A percentile compares a stretch with the other conserved stretches of the same genome.
phyloP scores from a whole-genome alignment of 73 alveolate species.

The Paramecium octaurelia region DNA sequence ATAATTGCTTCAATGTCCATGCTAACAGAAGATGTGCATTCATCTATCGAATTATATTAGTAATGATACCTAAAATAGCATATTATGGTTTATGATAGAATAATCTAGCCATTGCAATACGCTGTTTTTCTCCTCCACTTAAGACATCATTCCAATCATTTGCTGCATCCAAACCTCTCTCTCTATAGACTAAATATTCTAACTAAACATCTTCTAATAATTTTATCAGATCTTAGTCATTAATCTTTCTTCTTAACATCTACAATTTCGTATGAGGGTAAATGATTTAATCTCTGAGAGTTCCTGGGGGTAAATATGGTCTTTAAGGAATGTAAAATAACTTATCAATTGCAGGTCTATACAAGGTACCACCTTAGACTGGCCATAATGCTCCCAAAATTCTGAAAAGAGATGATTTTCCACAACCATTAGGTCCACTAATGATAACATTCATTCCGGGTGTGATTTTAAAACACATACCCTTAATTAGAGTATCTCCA shows the following conservation, averaged over 20 bases:
- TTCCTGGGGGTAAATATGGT: slow-evolving; percentile 91
- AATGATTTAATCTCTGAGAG: slow-evolving; percentile 88
- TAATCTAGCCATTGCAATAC: slow-evolving; percentile 78
- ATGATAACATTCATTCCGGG: slow-evolving; percentile 89
- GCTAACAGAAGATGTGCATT: slow-evolving; percentile 71
- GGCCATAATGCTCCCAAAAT: slow-evolving; percentile 96
- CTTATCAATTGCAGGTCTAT: slow-evolving; percentile 76
- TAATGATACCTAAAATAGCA: slow-evolving; percentile 57
- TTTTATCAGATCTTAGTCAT: slow-evolving; percentile 48
- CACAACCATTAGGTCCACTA: slow-evolving; percentile 96
- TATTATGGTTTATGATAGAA: slow-evolving; percentile 71
- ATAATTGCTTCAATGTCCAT: slow-evolving; percentile 68
- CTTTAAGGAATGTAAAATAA: slow-evolving; percentile 91
- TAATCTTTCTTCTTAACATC: slow-evolving; percentile 47
- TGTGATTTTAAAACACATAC: slow-evolving; percentile 71
- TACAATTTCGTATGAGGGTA: slow-evolving; percentile 80
- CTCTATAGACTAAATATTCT: slow-evolving; percentile 53
- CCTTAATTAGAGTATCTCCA: slow-evolving; percentile 85
- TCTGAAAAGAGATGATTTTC: slow-evolving; percentile 89
- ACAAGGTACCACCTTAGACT: slow-evolving; percentile 79
- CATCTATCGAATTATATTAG: slow-evolving; percentile 35
- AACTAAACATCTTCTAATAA: slow-evolving; percentile 54
- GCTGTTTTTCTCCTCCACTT: slow-evolving; percentile 73
- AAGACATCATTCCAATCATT: slow-evolving; percentile 75
- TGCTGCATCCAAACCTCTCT: slow-evolving; percentile 64